A percentile compares a stretch with the other conserved stretches of the same genome.
phyloP scores from a whole-genome alignment of 345 rosid species.

The Dimocarpus longan region DNA sequence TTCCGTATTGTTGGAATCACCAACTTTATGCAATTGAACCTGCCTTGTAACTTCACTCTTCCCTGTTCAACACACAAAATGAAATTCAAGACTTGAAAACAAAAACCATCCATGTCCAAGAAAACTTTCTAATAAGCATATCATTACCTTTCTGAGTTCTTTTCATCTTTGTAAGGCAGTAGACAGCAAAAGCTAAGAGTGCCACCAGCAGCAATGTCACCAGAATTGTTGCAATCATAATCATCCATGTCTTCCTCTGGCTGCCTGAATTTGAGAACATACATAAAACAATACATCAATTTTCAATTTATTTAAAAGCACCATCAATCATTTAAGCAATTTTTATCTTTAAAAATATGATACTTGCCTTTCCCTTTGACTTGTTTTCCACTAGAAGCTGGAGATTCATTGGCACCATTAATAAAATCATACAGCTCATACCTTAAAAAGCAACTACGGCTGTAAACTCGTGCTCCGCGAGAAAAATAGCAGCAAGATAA shows the following conservation, averaged over 20 bases:
- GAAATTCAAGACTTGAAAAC: too few relatives aligned
- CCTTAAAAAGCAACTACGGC: constrained; percentile 48
- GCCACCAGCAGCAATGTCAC: constrained; percentile 16
- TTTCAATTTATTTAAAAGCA: not conserved
- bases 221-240: constrained; percentile 18
- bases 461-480: constrained; percentile 37
- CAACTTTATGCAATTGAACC: constrained; percentile 6
- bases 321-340: not conserved
- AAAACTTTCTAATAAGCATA: too few relatives aligned
- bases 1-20: not conserved
- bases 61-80: too few relatives aligned
- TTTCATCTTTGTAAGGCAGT: constrained; percentile 5
- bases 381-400: constrained; percentile 13
- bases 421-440: constrained; percentile 47
- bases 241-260: constrained; percentile 16
- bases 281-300: not conserved
- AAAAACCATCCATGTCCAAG: too few relatives aligned
- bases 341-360: not conserved
- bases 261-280: constrained; percentile 20
- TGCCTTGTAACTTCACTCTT: not conserved
- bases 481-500: constrained; percentile 26
- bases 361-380: constrained; percentile 25
- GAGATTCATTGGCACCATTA: constrained; percentile 18
- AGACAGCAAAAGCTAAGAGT: constrained; percentile 17
- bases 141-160: not conserved